Percentiles rank a stretch among this genome's conserved stretches.
Conservation (phyloP, 495 filamentous ascomycete species). For the Clohesyomyces aquaticus region DNA sequence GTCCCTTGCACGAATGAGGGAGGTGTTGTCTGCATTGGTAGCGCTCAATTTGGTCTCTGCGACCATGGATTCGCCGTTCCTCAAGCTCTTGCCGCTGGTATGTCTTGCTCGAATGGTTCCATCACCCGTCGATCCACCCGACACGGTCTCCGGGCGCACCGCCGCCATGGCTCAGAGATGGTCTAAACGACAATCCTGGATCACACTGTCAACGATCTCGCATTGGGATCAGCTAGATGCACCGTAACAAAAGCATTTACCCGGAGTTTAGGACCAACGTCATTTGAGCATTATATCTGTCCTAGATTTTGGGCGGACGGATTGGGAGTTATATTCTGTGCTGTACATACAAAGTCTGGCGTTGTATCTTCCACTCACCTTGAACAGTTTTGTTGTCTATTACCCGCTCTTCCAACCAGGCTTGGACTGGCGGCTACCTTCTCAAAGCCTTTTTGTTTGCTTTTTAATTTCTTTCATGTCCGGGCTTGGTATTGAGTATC, state of each 20-base stretch:
- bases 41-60: slow-evolving; percentile 44
- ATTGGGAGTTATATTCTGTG: no score
- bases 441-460: slow-evolving; percentile 2
- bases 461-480: slow-evolving; percentile 19
- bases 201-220: no score
- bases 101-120: slow-evolving; percentile 40
- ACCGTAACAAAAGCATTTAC: slow-evolving; percentile 7
- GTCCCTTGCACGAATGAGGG: slow-evolving; percentile 43
- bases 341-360: slow-evolving; percentile 3
- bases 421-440: background rate
- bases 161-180: slow-evolving; percentile 24
- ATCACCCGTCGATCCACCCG: slow-evolving; percentile 27
- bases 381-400: background rate
- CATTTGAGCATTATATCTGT: slow-evolving; percentile 9
- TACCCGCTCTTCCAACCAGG: no score
- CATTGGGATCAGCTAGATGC: no score
- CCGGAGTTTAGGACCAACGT: slow-evolving; percentile 11
- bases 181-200: background rate
- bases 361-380: no score
- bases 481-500: background rate
- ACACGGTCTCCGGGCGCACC: background rate
- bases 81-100: slow-evolving; percentile 44
- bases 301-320: no score
- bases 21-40: slow-evolving; percentile 45
- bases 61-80: slow-evolving; percentile 41